Conservation (phyloP, 129 eudicot genomes). For the Chrysanthemum lavandulifolium region DNA sequence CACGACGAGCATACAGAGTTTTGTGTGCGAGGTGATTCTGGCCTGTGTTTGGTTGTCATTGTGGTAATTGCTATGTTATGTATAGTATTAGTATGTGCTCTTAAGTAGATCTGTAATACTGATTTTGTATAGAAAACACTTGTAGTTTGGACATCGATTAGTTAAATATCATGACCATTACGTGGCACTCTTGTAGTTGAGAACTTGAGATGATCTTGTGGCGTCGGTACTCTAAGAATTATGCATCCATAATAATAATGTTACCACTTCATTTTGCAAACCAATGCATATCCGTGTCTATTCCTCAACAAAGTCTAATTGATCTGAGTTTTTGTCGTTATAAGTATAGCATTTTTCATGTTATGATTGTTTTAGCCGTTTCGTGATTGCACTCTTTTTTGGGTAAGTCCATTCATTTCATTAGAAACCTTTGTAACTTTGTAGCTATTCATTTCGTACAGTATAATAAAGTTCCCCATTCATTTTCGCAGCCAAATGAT, state of each 20-base stretch:
- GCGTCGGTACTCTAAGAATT: too few relatives aligned
- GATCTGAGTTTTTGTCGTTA: not conserved
- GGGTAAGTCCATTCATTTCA: not conserved
- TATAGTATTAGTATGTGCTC: too few relatives aligned
- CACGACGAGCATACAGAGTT: conserved; percentile 81
- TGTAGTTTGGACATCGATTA: not conserved
- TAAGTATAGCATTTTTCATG: not conserved
- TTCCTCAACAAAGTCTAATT: not conserved
- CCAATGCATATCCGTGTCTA: not conserved
- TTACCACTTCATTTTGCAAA: not conserved
- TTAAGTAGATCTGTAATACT: not conserved
- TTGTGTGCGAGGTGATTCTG: conserved; percentile 88
- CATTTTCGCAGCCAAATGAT: not conserved
- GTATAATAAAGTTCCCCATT: not conserved
- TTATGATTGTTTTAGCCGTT: not conserved
- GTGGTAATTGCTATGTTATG: too few relatives aligned
- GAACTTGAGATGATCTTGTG: not conserved
- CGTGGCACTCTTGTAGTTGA: not conserved
- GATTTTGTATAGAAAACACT: not conserved
- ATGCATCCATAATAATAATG: not conserved
- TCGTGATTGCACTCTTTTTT: not conserved
- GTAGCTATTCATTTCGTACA: not conserved
- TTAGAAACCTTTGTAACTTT: too few relatives aligned
- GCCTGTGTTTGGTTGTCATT: conserved; percentile 44
- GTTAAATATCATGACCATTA: not conserved